Conservation (phyloP, 345 rosid species). For the Iberis pinnata region DNA sequence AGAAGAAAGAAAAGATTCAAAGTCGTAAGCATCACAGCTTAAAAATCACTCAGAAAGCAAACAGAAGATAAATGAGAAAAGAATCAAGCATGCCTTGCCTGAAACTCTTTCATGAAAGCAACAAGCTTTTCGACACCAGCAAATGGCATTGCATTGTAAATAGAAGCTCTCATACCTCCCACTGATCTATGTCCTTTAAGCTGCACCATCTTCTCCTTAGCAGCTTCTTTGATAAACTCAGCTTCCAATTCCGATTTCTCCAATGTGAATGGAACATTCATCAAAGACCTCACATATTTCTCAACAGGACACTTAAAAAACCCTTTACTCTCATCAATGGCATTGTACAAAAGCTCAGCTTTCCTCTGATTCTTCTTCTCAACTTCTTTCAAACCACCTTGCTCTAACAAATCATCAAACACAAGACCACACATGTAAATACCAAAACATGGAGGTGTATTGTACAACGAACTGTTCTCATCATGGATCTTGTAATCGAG, state of each 20-base stretch:
- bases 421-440: slow-evolving; percentile 95
- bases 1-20: background rate
- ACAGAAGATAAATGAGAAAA: background rate
- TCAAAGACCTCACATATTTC: slow-evolving; percentile 80
- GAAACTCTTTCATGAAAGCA: slow-evolving; percentile 97
- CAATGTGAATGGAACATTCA: slow-evolving; percentile 89
- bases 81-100: slow-evolving; percentile 63
- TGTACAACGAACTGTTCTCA: slow-evolving; percentile 72
- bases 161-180: slow-evolving; percentile 94
- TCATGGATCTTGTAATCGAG: slow-evolving; percentile 81
- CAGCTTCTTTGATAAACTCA: slow-evolving; percentile 85
- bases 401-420: slow-evolving; percentile 75
- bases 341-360: slow-evolving; percentile 59
- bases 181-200: slow-evolving; percentile 95
- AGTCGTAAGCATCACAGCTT: slow-evolving; percentile 17
- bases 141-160: slow-evolving; percentile 88
- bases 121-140: slow-evolving; percentile 90
- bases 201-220: slow-evolving; percentile 86
- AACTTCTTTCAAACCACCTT: slow-evolving; percentile 78
- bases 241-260: slow-evolving; percentile 74
- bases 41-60: slow-evolving; percentile 7
- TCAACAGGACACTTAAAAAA: slow-evolving; percentile 76
- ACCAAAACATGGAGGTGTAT: slow-evolving; percentile 87
- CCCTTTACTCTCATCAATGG: slow-evolving; percentile 75
- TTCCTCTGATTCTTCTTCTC: slow-evolving; percentile 85